These are phyloP conservation scores for Aspergillus felis DNA, from an alignment of 2,329 filamentous ascomycete genomes.

Conservation along the genomic window DNA sequence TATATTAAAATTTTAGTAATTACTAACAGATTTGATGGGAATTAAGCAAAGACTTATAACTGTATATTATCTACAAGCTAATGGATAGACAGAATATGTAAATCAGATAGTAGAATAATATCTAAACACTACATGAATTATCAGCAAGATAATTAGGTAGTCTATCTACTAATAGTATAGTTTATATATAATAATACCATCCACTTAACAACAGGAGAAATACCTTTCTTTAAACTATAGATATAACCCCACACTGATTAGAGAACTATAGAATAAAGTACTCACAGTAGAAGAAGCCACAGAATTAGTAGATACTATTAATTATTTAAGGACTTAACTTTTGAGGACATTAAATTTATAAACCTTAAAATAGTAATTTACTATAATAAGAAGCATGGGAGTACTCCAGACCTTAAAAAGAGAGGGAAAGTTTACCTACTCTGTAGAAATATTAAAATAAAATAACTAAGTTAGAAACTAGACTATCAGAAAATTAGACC, in stretches of 20 bases:
- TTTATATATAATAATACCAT: neutral
- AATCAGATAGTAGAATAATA: conserved; percentile 9
- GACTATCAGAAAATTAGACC: neutral
- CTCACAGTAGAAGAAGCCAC: too few relatives aligned
- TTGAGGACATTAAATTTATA: neutral
- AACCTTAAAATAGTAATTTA: neutral
- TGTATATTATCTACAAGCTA: too few relatives aligned
- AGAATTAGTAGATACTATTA: too few relatives aligned
- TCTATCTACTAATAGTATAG: neutral
- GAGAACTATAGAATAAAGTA: neutral
- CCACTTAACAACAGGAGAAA: neutral
- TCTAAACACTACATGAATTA: conserved; percentile 8
- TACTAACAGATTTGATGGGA: too few relatives aligned
- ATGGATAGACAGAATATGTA: neutral
- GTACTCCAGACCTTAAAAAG: neutral
- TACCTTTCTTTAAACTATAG: neutral
- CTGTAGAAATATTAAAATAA: conserved; percentile 1
- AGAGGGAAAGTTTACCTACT: conserved; percentile 1
- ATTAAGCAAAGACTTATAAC: too few relatives aligned
- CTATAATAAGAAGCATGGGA: neutral
- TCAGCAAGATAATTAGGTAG: conserved; percentile 2
- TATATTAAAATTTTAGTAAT: too few relatives aligned
- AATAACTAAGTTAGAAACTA: conserved; percentile 1
- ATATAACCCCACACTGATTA: neutral
- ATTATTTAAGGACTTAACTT: neutral